Conservation (phyloP, 495 filamentous ascomycete species). For the Lasiosphaeria miniovina region DNA sequence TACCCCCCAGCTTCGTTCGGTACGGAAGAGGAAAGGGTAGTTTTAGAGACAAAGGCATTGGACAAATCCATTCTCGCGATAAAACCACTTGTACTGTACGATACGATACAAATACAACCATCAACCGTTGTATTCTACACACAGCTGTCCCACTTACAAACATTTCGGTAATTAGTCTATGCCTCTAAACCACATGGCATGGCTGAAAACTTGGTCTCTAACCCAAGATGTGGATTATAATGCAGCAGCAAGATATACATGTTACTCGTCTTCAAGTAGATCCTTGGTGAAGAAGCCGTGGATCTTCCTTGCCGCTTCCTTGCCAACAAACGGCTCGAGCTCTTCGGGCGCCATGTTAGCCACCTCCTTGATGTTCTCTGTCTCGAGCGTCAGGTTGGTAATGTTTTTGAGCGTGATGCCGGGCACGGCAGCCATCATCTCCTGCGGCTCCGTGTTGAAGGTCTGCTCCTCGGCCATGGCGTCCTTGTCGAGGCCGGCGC, state of each 20-base stretch:
- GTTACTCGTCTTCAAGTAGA: conserved; percentile 49
- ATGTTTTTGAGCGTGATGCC: conserved; percentile 80
- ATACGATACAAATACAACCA: no score
- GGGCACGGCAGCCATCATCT: conserved; percentile 84
- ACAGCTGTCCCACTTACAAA: no score
- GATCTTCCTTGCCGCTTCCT: conserved; percentile 75
- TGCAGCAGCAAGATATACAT: background rate
- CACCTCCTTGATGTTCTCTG: conserved; percentile 74
- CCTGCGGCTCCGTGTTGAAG: conserved; percentile 65
- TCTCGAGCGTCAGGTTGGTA: conserved; percentile 64
- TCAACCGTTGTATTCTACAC: no score
- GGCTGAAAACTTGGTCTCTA: no score
- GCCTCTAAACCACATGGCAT: no score
- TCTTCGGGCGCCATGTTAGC: conserved; percentile 82
- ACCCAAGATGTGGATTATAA: no score
- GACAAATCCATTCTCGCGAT: no score
- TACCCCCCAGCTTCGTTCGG: no score
- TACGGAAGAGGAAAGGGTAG: no score
- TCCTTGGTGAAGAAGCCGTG: conserved; percentile 81
- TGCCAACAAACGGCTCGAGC: conserved; percentile 69
- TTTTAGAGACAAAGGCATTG: no score
- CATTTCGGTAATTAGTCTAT: no score
- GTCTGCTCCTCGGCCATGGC: conserved; percentile 50
- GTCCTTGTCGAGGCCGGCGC: conserved; percentile 71
- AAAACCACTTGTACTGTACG: no score